Evolutionary conservation across 345 rosid genomes (phyloP), one percentile per base, ranked within the genome.

Genomic region (Laguncularia racemosa): DNA sequence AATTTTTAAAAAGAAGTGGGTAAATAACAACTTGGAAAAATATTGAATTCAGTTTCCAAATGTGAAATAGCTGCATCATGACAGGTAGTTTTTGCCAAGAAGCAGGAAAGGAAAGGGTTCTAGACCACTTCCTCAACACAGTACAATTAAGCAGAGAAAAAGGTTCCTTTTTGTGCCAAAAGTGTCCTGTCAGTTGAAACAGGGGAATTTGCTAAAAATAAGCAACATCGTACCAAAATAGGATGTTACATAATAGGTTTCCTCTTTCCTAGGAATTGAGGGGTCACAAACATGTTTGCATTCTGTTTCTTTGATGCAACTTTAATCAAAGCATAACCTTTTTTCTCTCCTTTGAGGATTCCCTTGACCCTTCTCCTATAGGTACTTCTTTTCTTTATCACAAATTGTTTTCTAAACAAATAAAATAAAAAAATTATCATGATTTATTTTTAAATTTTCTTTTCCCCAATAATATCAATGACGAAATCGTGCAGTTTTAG

Each of bases 261-360:
- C 76, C 73, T 45, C 59, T 20, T 18, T 53, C 54, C 4, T 53
- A 62, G 78, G 72, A 52, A 67, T 20, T 43, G 62, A 16, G 38
- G 50, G 47, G 33, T 17, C 49, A 57, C 33, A 45, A 48, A 57
- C 57, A 51, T 4, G 48, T 33, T 28, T 8, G 14, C 14, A 14
- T 11, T 18, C 38, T 19, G 28, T 19, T 56, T 20, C 12, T n/a
- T 56, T 44, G 48, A 40, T 12, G 46, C 20, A 57, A 53, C 50
- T 55, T 58, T 46, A 52, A 46, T 55, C 56, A 33, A 45, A 28
- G 52, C 57, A 21, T 46, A 46, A 16, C 46, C 58, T 38, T 20
- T 56, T 26, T 67, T 48, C 46, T 13, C 57, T 44, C 71, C 52
- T 60, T 63, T 58, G 68, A 52, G 70, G 53, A 65, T 52, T 71